Percentiles rank a stretch among this genome's conserved stretches.
phyloP scores from a whole-genome alignment of 2,329 filamentous ascomycete genomes.

The Cercospora sp. region DNA sequence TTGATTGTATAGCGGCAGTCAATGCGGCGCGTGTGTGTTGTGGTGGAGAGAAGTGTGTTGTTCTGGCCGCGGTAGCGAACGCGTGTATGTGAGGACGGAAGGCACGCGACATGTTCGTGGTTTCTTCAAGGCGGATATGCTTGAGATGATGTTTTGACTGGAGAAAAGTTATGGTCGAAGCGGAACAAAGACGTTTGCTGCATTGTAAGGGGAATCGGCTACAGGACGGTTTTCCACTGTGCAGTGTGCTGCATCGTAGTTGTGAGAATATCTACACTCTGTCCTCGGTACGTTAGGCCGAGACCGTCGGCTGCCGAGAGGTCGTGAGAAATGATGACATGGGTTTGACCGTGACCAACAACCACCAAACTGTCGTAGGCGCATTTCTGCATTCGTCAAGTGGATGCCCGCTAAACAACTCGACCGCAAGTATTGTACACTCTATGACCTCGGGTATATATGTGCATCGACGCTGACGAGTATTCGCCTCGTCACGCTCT shows the following conservation, averaged over 20 bases:
- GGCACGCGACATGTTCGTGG: slow-evolving; percentile 13
- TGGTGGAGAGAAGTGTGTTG: background rate
- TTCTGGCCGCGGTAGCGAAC: background rate
- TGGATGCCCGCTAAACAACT: background rate
- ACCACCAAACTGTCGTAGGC: background rate
- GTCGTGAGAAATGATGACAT: background rate
- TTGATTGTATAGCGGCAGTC: background rate
- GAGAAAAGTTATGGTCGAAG: background rate
- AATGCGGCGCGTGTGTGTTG: slow-evolving; percentile 35
- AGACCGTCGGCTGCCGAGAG: slow-evolving; percentile 3
- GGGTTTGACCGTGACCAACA: background rate
- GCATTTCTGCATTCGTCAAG: background rate
- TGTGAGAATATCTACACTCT: slow-evolving; percentile 11
- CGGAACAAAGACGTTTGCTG: background rate
- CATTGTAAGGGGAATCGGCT: slow-evolving; percentile 8
- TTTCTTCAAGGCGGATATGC: slow-evolving; percentile 6
- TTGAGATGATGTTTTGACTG: background rate
- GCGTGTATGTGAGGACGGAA: background rate
- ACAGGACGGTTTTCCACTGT: slow-evolving; percentile 1
- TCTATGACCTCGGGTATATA: slow-evolving; percentile 3
- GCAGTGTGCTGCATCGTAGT: slow-evolving; percentile 15
- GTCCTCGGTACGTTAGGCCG: slow-evolving; percentile 9
- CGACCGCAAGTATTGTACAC: slow-evolving; percentile 1
- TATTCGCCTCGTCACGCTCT: background rate
- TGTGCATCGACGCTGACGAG: background rate